Evolutionary conservation across 2,329 filamentous ascomycete species (phyloP).

Genomic region (Fusarium camptoceras): DNA sequence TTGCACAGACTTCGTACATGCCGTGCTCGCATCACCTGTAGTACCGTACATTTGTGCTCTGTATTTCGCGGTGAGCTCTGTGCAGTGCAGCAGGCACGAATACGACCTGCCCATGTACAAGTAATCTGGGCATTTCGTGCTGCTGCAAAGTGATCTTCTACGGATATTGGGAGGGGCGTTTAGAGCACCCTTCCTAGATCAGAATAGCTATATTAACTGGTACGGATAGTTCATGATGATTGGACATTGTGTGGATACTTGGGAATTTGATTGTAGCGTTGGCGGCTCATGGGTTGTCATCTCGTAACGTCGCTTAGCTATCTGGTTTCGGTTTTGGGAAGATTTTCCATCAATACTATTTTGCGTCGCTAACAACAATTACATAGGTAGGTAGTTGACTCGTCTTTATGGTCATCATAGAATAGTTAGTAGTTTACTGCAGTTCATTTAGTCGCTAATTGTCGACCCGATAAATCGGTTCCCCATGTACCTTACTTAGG

Average conservation of each 20-base stretch:
- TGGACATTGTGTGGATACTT: constrained; percentile 27
- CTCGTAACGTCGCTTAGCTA: constrained; percentile 38
- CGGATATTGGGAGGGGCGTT: background rate
- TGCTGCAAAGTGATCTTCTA: background rate
- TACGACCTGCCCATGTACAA: background rate
- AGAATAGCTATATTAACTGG: constrained; percentile 2
- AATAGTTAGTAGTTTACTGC: background rate
- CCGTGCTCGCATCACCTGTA: constrained; percentile 17
- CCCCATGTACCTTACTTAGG: constrained; percentile 11
- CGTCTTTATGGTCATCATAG: background rate
- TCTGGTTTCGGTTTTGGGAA: constrained; percentile 26
- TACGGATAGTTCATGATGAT: constrained; percentile 20
- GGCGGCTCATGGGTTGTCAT: constrained; percentile 28
- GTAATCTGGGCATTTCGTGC: background rate
- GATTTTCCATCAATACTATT: constrained; percentile 15
- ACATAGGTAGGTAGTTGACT: background rate
- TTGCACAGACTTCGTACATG: constrained; percentile 40
- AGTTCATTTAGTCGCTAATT: background rate
- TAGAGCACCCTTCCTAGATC: constrained; percentile 6
- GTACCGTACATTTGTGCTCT: background rate
- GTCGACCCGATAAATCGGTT: constrained; percentile 21
- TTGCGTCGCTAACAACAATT: background rate
- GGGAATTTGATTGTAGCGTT: constrained; percentile 9
- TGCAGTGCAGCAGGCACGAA: constrained; percentile 7
- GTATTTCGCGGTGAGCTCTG: constrained; percentile 18